Conservation (phyloP, 805 yeast genomes). For the Wickerhamomyces queroliae region DNA sequence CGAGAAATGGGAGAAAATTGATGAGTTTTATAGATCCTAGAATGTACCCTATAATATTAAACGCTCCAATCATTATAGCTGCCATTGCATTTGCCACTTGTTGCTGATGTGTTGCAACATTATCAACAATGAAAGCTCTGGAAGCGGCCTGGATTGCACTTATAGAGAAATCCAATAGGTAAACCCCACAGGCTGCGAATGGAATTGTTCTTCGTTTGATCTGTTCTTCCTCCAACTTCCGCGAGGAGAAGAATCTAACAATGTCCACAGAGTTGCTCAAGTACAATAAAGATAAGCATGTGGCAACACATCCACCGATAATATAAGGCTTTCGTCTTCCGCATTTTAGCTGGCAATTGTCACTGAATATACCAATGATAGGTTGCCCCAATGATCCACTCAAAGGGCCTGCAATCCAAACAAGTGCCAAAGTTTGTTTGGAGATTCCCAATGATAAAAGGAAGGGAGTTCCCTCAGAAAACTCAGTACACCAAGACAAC, state of each 20-base stretch:
- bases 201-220: constrained; percentile 33
- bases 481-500: constrained; percentile 61
- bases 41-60: constrained; percentile 52
- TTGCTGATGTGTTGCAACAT: constrained; percentile 51
- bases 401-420: constrained; percentile 66
- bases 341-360: constrained; percentile 34
- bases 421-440: constrained; percentile 45
- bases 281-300: constrained; percentile 37
- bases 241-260: constrained; percentile 25
- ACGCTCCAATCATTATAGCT: constrained; percentile 54
- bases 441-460: constrained; percentile 57
- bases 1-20: constrained; percentile 30
- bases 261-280: constrained; percentile 41
- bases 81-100: constrained; percentile 62
- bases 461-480: constrained; percentile 58
- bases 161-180: constrained; percentile 50
- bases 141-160: constrained; percentile 55
- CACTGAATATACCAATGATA: constrained; percentile 52
- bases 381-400: constrained; percentile 64
- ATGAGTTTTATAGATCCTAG: constrained; percentile 44
- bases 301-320: constrained; percentile 45
- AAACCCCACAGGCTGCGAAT: constrained; percentile 48
- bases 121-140: constrained; percentile 57
- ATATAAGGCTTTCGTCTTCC: constrained; percentile 58
- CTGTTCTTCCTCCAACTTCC: constrained; percentile 12